Evolutionary conservation across 192 early-diverging fungal species (phyloP), one percentile per base, ranked within the genome.

Genomic region (Radiomyces spectabilis): DNA sequence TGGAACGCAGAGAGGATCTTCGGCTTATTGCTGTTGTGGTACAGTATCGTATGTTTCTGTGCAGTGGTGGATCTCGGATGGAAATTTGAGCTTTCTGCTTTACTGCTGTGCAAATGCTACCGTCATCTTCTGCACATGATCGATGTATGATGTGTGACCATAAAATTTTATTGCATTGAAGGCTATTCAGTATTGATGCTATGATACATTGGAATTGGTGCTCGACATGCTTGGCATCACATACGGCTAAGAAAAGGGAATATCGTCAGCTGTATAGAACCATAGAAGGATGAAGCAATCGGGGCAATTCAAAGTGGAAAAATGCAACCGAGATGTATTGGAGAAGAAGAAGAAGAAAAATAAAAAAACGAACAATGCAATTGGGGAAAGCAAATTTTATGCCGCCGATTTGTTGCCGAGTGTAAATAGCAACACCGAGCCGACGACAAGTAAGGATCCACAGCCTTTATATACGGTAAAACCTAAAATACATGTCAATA

Each of bases 401-500:
- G 42, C 27, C 13, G 22, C 43, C 18, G 29, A 7, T 37, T 39
- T 27, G 42, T 62, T 47, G 19, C 68, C 61, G 0, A 82, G 19
- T 5, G 74, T 77, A 43, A 77, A 82, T 13, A 77, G 13, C 9
- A 75, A 64, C 4, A 82, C 80, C 56, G 69, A 79, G 26, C 72
- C 68, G 55, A 82, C 64, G 19, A 82, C 80, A 18, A 73, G 44
- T 16, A 76, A 22, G 1, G 72, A 74, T 0, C 77, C 74, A 18
- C 68, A 30, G 16, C 77, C 77, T 52, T 79, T 82, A 60, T 73
- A 79, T 29, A 65, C 43, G 49, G 73, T 82, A 37, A 82, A 82
- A 44, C 65, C 65, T 66, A 53, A 39, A 10, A 54, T 16, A 53
- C 16, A 16, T 6, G 37, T 50, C 18, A 48, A 21, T 34, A 22